A percentile compares a stretch with the other conserved stretches of the same genome.
phyloP scores from a whole-genome alignment of 1,284 basidiomycete species.

The Leccinum fuscescens region DNA sequence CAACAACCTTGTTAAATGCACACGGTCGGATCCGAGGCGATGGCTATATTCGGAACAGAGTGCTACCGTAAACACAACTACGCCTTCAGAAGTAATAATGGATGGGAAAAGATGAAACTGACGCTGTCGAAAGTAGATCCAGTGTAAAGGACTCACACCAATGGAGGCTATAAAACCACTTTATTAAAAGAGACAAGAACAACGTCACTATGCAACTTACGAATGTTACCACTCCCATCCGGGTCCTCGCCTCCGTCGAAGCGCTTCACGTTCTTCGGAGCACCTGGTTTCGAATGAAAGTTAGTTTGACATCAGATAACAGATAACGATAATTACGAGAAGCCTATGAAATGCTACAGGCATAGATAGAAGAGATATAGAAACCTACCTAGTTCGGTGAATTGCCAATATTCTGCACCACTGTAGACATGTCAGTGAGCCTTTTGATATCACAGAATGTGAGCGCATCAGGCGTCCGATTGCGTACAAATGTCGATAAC shows the following conservation, averaged over 20 bases:
- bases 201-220: constrained; percentile 25
- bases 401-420: constrained; percentile 47
- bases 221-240: constrained; percentile 41
- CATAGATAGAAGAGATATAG: not conserved
- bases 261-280: constrained; percentile 35
- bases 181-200: not conserved
- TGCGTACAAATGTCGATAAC: constrained; percentile 45
- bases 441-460: not conserved
- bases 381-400: constrained; percentile 34
- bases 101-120: constrained; percentile 7
- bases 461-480: not conserved
- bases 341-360: not conserved
- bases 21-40: constrained; percentile 33
- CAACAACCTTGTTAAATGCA: constrained; percentile 20
- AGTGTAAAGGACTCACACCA: constrained; percentile 42
- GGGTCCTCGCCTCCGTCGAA: constrained; percentile 42
- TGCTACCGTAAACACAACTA: constrained; percentile 4
- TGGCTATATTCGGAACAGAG: constrained; percentile 17
- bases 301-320: constrained; percentile 10
- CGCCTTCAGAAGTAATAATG: not conserved
- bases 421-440: constrained; percentile 22
- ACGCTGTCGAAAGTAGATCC: constrained; percentile 45
- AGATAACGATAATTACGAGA: constrained; percentile 2
- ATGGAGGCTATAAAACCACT: constrained; percentile 33
- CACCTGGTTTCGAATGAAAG: constrained; percentile 18